phyloP scores from a whole-genome alignment of 2,329 filamentous ascomycete species.

The Beauveria sp. region DNA sequence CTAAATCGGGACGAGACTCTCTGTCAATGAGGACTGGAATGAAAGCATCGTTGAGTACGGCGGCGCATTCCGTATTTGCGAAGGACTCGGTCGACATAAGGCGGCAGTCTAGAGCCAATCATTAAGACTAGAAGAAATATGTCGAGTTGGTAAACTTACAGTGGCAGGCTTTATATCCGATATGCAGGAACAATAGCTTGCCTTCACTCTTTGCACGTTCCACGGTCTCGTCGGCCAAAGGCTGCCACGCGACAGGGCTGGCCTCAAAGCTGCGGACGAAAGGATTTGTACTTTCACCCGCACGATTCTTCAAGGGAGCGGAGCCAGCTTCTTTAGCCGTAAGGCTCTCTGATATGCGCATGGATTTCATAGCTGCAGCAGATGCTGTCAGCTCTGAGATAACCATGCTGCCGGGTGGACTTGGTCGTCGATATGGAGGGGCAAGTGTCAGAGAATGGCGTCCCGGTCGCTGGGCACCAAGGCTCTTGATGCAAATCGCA shows the following conservation, averaged over 20 bases:
- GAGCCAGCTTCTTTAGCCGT: conserved; percentile 12
- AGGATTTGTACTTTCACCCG: conserved; percentile 36
- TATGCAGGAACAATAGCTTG: conserved; percentile 84
- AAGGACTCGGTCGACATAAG: conserved; percentile 94
- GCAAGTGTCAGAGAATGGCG: not conserved
- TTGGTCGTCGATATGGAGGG: not conserved
- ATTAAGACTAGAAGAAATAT: not conserved
- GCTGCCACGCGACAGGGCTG: conserved; percentile 87
- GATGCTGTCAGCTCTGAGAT: conserved; percentile 31
- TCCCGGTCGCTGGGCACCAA: not conserved
- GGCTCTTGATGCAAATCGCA: not conserved
- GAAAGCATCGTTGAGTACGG: conserved; percentile 77
- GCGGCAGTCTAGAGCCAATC: conserved; percentile 56
- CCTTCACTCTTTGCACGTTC: conserved; percentile 72
- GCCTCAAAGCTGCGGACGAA: conserved; percentile 65
- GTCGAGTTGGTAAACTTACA: conserved; percentile 50
- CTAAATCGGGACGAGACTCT: conserved; percentile 88
- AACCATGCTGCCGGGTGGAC: conserved; percentile 22
- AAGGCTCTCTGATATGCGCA: conserved; percentile 17
- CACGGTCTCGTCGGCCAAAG: conserved; percentile 71
- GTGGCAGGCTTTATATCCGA: conserved; percentile 92
- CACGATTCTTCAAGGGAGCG: conserved; percentile 28
- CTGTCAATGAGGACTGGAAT: conserved; percentile 89
- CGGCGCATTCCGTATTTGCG: conserved; percentile 70
- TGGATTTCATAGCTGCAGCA: conserved; percentile 25